Percentiles rank a stretch among this genome's conserved stretches.
Conservation (phyloP, 305 asterid genomes). For the Plantago lanceolata region DNA sequence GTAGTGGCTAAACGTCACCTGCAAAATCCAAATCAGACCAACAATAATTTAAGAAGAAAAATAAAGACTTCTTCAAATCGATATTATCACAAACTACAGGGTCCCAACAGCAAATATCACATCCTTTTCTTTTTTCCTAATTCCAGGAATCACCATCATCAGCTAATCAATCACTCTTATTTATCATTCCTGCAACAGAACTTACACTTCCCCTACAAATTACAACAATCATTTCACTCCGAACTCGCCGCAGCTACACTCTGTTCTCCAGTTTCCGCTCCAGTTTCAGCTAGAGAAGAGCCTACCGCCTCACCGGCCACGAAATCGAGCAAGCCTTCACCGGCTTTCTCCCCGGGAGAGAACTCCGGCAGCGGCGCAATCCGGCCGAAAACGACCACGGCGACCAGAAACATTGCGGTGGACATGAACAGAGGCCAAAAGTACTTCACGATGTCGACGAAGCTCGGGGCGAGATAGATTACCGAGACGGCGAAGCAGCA, state of each 20-base stretch:
- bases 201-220: too few relatives aligned
- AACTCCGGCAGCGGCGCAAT: slow-evolving; percentile 46
- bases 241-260: too few relatives aligned
- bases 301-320: slow-evolving; percentile 51
- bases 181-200: too few relatives aligned
- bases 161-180: too few relatives aligned
- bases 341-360: slow-evolving; percentile 42
- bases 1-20: too few relatives aligned
- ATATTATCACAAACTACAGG: too few relatives aligned
- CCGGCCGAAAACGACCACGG: slow-evolving; percentile 47
- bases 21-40: too few relatives aligned
- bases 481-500: slow-evolving; percentile 16
- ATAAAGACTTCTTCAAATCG: too few relatives aligned
- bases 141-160: too few relatives aligned
- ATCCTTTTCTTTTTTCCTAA: too few relatives aligned
- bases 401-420: slow-evolving; percentile 56
- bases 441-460: slow-evolving; percentile 43
- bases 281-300: neutral
- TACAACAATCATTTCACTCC: neutral
- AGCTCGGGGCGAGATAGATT: slow-evolving; percentile 47
- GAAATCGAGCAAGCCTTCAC: slow-evolving; percentile 54
- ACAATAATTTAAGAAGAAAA: too few relatives aligned
- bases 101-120: too few relatives aligned
- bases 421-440: slow-evolving; percentile 73
- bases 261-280: slow-evolving; percentile 3